phyloP scores from a whole-genome alignment of 352 stramenopile species.

The Stephanocyclus meneghinianus region DNA sequence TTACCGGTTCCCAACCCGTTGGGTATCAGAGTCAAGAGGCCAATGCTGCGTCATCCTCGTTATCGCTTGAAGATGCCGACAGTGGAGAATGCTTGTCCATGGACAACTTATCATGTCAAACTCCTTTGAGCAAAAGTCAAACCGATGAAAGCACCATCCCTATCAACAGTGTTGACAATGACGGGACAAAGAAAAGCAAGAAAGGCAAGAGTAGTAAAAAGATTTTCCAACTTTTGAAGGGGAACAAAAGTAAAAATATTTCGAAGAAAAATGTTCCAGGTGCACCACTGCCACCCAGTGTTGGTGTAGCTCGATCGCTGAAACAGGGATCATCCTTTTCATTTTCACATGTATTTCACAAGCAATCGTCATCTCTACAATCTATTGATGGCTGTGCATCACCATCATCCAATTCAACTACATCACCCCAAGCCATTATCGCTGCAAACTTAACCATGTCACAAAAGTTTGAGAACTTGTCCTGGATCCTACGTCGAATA shows the following conservation, averaged over 20 bases:
- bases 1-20: neutral
- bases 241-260: constrained; percentile 16
- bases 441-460: constrained; percentile 22
- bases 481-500: constrained; percentile 59
- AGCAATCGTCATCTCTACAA: constrained; percentile 6
- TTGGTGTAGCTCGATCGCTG: neutral
- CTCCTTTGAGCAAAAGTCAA: neutral
- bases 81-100: constrained; percentile 3
- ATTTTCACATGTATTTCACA: constrained; percentile 39
- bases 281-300: neutral
- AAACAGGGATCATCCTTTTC: constrained; percentile 24
- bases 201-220: constrained; percentile 43
- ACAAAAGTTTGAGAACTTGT: constrained; percentile 52
- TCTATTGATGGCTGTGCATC: constrained; percentile 10
- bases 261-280: constrained; percentile 13
- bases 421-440: neutral
- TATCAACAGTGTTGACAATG: neutral
- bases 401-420: neutral
- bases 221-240: constrained; percentile 44
- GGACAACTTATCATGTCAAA: neutral
- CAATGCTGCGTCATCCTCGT: neutral
- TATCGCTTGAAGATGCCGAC: constrained; percentile 6
- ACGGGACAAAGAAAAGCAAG: constrained; percentile 30
- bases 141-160: neutral
- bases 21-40: neutral